Conservation (phyloP, 2,329 filamentous ascomycete genomes). For the Teratosphaeria pseudoeucalypti region DNA sequence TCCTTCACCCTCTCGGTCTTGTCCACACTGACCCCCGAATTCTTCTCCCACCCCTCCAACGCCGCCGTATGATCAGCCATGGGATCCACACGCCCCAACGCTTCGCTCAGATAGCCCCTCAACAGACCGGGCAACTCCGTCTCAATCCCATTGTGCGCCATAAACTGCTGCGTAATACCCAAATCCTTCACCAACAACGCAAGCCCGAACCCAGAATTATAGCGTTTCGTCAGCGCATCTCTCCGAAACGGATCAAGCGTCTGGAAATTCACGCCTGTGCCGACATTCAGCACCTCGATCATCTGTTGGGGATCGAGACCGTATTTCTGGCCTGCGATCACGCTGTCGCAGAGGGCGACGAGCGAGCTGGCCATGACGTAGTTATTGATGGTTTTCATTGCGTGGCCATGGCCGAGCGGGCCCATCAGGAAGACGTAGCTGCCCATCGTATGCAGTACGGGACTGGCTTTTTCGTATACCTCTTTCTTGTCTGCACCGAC, state of each 20-base stretch:
- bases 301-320: conserved; percentile 29
- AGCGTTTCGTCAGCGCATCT: conserved; percentile 19
- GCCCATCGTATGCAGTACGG: conserved; percentile 26
- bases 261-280: conserved; percentile 30
- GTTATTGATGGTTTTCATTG: conserved; percentile 30
- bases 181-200: conserved; percentile 28
- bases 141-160: conserved; percentile 23
- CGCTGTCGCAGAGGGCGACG: conserved; percentile 22
- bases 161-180: conserved; percentile 27
- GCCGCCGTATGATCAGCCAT: conserved; percentile 27
- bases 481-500: conserved; percentile 21
- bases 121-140: conserved; percentile 22
- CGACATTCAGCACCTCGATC: conserved; percentile 34
- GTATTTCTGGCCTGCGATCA: conserved; percentile 27
- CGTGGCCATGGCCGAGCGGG: conserved; percentile 25
- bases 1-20: conserved; percentile 17
- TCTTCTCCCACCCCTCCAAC: conserved; percentile 28
- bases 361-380: conserved; percentile 28
- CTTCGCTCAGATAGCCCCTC: conserved; percentile 24
- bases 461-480: conserved; percentile 23
- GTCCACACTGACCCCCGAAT: conserved; percentile 23
- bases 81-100: conserved; percentile 20
- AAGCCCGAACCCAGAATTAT: conserved; percentile 26
- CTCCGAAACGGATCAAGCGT: conserved; percentile 22
- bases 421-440: conserved; percentile 28